A percentile compares a stretch with the other conserved stretches of the same genome.
These are phyloP conservation scores for Colletotrichum lentis DNA, from an alignment of 2,329 filamentous ascomycete genomes.

Conservation along the genomic window DNA sequence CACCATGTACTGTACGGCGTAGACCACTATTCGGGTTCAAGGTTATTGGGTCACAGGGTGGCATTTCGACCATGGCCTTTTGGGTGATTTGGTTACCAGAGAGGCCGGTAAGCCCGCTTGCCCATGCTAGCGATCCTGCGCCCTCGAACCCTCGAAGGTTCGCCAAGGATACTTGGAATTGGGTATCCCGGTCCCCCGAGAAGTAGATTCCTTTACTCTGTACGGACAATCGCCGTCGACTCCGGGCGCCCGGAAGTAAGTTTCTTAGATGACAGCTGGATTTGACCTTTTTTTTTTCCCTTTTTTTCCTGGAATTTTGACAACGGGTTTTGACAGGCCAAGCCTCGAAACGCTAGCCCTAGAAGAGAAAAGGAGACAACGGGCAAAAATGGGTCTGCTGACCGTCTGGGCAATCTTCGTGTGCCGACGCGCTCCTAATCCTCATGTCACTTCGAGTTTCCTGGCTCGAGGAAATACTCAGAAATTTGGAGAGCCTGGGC, in stretches of 20 bases:
- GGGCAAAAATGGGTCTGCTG: slow-evolving; percentile 22
- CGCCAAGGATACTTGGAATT: neutral
- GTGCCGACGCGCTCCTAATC: slow-evolving; percentile 4
- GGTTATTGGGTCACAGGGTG: neutral
- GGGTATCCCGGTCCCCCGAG: neutral
- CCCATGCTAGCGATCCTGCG: neutral
- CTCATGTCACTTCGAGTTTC: neutral
- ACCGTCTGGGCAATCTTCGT: slow-evolving; percentile 4
- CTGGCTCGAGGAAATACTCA: neutral
- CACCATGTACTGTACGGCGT: neutral
- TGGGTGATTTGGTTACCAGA: neutral
- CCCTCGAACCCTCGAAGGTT: neutral
- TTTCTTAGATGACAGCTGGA: slow-evolving; percentile 18
- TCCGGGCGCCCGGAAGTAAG: slow-evolving; percentile 12
- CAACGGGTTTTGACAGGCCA: slow-evolving; percentile 24
- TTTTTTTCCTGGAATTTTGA: too few relatives aligned
- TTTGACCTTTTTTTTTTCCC: slow-evolving; percentile 1
- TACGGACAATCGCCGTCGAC: neutral
- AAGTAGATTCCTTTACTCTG: neutral
- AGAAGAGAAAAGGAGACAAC: slow-evolving; percentile 16
- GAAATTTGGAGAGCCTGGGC: neutral
- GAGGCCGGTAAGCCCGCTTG: neutral
- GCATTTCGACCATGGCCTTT: neutral
- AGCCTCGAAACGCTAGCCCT: slow-evolving; percentile 19
- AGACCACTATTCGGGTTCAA: neutral